Base-by-base conservation (phyloP, 345 rosid genomes). In the Citropsis articulata region DNA sequence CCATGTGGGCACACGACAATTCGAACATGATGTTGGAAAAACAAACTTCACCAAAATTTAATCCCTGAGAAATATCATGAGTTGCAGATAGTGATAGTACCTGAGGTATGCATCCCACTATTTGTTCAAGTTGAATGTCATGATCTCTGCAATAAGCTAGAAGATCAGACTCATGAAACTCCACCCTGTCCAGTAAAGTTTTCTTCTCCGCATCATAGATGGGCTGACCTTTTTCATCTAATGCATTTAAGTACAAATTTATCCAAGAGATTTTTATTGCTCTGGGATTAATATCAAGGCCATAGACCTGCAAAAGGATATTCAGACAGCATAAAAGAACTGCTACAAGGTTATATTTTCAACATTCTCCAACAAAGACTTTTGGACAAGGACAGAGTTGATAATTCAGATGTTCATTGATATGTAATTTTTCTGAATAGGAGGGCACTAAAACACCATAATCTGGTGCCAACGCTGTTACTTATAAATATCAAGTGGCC, bases 71-170 rank as follows among this genome's bases (percentile, higher is more conserved):
- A 36, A 69, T 75, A 28, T 7, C 57, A 16, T 25, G 62, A 30
- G 48, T 38, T 50, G 69, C 67, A 33, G 72, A 28, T 76, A 9
- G 69, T n/a, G 19, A 80, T 67, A 71, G 38, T 82, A 95, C 99
- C 99, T 95, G 99, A 78, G 99, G 99, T 74, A 95, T 95, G 89
- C 99, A 95, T 85, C 99, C 99, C 85, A 95, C 97, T 24, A 95
- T 95, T 80, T 97, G 85, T 81, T 95, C 99, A 33, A 93, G 94
- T 85, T 91, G 91, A 77, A 95, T 86, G 78, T 85, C 86, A 73
- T 83, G 78, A 56, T 91, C 98, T 84, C 91, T 89, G 86, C 92
- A 90, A 81, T 95, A 89, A 69, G 92, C 63, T 66, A 95, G 94
- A 66, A 95, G 88, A 89, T 95, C 99, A 81, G 98, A 93, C 82